phyloP scores from a whole-genome alignment of 345 rosid species.

The Syzygium aqueum region DNA sequence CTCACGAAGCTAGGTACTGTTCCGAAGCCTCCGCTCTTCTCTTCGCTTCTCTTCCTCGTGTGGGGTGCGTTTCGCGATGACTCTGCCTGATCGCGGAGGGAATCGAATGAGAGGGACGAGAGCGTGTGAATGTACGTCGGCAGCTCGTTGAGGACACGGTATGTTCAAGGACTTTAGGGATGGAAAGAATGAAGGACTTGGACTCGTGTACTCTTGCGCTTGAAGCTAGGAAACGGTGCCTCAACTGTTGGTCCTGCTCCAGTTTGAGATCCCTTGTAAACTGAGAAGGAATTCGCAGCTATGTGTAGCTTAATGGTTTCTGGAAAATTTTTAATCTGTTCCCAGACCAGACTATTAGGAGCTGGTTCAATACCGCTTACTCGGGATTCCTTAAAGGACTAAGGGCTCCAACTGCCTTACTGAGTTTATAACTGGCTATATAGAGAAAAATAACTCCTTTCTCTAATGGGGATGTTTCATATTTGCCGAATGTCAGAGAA shows the following conservation, averaged over 20 bases:
- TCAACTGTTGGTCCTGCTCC: neutral
- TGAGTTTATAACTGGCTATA: neutral
- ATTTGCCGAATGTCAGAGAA: neutral
- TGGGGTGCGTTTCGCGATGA: neutral
- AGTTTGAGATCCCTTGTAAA: neutral
- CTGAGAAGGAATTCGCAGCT: neutral
- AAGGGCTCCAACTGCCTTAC: neutral
- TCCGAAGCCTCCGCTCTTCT: neutral
- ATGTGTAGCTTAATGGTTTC: neutral
- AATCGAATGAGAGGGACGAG: neutral
- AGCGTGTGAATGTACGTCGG: neutral
- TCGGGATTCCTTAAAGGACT: neutral
- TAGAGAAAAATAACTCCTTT: neutral
- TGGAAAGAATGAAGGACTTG: neutral
- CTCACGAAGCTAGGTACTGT: slow-evolving; percentile 64
- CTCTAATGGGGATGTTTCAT: neutral
- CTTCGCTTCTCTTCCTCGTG: neutral
- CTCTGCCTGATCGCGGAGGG: neutral
- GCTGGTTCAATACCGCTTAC: neutral
- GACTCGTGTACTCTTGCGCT: neutral
- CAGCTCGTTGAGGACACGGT: neutral
- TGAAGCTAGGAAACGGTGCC: neutral
- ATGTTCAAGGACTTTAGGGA: neutral
- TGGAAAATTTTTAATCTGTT: neutral
- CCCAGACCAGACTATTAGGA: neutral